Evolutionary conservation across 345 rosid species (phyloP), one percentile per base, ranked within the genome.

Genomic region (Eucalyptus pauciflora): DNA sequence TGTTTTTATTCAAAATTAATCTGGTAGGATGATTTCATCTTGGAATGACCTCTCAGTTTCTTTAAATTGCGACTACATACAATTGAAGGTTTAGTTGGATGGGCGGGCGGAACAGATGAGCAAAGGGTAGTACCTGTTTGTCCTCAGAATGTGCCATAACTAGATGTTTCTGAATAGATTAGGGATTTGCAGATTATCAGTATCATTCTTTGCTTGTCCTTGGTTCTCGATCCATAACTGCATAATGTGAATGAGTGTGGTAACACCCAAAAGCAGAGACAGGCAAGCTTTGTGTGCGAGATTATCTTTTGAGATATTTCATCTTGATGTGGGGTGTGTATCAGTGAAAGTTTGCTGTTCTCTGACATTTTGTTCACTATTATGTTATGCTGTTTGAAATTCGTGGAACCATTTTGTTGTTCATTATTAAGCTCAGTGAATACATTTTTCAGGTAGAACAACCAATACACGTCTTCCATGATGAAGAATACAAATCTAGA

Each of bases 381-480:
- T 58, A 22, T 87, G 89, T 80, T 87, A 37, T 48, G 88, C 86
- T 17, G 62, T n/a, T 86, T 50, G 29, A 51, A 24, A 51, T 50
- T 54, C 27, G 51, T 41, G 25, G 45, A 62, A 52, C 48, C 16
- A 31, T 50, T 51, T 58, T 51, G 5, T 20, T 52, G 52, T 80
- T 86, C 54, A 46, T 87, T 50, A 10, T 87, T 50, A 25, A 37
- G 85, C 50, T 88, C 48, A 54, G 31, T 17, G 22, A 37, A 43
- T 43, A n/a, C 41, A 86, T 86, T 56, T 88, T 89, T 60, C 94
- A 98, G 99, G 98, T 94, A 51, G 99, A 98, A 86, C 90, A 86
- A 88, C 95, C 97, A 7, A 92, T 93, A 85, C 98, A 95, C 89
- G 95, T 95, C 76, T 96, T 96, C 94, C 99, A 96, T 50, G 99